Base-by-base conservation (phyloP, 306 rosid genomes). In the Acacia melanoxylon region DNA sequence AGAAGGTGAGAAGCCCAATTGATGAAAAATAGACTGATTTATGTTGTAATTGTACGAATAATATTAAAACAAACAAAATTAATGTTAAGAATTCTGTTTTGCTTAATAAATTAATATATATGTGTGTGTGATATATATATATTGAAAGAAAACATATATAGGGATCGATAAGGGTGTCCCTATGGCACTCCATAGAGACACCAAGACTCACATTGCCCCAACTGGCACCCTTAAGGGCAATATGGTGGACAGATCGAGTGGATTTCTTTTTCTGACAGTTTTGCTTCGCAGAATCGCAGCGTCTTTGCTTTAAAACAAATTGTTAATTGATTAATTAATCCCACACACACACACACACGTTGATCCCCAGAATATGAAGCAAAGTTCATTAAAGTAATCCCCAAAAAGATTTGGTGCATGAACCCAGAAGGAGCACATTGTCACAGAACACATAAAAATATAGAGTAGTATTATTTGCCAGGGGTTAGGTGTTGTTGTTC, bases 351-450 rank as follows among this genome's bases (percentile, higher is more conserved):
- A 29, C 73, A 45, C 49, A 22, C 20, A 0, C 75, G 46, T 70
- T 22, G 54, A 42, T 44, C 16, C 27, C 74, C 13, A 40, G n/a
- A 70, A 70, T 70, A 22, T 10, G 42, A 70, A 12, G 37, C 54
- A 44, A 70, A 24, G 10, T 35, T 5, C n/a, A 24, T 42, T 70
- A 70, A 70, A 70, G 15, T 70, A 70, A 42, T 44, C 56, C 49
- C 27, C 22, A 69, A 56, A 1, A 41, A 70, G 35, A 70, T 70
- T 70, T 70, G 75, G 56, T 70, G 29, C 75, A 70, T 22, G 75
- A 70, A 70, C 56, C 75, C 27, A 22, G 37, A 11, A 42, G 56
- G 37, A 13, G 68, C 12, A 5, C 2, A 58, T 4, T 3, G 65
- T 52, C 24, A 10, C 27, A 22, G 40, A 58, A 22, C 11, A 56